Evolutionary conservation across 1,284 basidiomycete genomes (phyloP).

Genomic region (Abortiporus biennis): DNA sequence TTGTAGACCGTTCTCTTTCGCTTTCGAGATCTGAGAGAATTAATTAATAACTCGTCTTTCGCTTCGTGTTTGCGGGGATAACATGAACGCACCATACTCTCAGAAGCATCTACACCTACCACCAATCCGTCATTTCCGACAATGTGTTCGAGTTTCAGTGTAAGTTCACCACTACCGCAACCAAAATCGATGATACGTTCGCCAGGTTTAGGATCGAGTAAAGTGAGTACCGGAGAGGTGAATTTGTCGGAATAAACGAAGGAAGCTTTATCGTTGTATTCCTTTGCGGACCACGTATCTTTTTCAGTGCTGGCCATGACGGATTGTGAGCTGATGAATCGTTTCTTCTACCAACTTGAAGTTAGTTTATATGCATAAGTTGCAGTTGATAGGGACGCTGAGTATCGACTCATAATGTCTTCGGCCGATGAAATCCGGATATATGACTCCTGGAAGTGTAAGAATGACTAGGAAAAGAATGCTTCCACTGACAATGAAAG

Average conservation of each 20-base stretch:
- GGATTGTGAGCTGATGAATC: too few species aligned
- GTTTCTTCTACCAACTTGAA: too few species aligned
- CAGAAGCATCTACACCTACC: slow-evolving; percentile 64
- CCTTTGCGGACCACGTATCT: slow-evolving; percentile 40
- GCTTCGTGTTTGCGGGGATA: too few species aligned
- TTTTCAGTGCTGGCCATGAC: too few species aligned
- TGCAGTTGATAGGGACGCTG: too few species aligned
- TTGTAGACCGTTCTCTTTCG: slow-evolving; percentile 41
- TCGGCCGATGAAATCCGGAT: too few species aligned
- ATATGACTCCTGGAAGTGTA: too few species aligned
- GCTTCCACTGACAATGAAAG: too few species aligned
- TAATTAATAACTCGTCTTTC: too few species aligned
- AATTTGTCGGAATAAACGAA: slow-evolving; percentile 74
- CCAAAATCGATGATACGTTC: slow-evolving; percentile 77
- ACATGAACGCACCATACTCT: slow-evolving; percentile 56
- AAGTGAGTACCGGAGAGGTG: slow-evolving; percentile 53
- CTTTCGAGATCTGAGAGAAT: slow-evolving; percentile 46
- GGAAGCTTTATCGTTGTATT: slow-evolving; percentile 52
- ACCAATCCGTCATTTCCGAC: slow-evolving; percentile 53
- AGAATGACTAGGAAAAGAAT: too few species aligned
- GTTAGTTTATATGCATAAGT: too few species aligned
- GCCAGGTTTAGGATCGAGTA: slow-evolving; percentile 58
- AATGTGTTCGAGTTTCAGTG: slow-evolving; percentile 43
- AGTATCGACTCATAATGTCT: too few species aligned
- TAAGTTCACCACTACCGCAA: slow-evolving; percentile 79